Conservation (phyloP, 2,329 filamentous ascomycete genomes). For the Clonostachys rosea region DNA sequence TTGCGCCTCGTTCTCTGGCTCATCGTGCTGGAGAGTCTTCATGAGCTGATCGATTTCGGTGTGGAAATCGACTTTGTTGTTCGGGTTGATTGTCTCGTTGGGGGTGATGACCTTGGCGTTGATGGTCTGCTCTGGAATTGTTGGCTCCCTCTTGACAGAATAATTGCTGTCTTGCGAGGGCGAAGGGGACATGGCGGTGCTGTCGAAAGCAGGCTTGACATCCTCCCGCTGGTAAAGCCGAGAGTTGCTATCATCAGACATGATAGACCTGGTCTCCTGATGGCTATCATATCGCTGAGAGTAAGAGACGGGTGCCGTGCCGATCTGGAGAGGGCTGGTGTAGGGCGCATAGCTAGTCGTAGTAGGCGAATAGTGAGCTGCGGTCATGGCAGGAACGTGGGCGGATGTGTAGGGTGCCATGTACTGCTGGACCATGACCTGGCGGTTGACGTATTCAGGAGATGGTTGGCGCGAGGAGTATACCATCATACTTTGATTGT, state of each 20-base stretch:
- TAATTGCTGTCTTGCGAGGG: too few species aligned
- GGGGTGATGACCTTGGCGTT: constrained; percentile 30
- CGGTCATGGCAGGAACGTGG: constrained; percentile 29
- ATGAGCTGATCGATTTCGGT: constrained; percentile 85
- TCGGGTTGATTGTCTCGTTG: constrained; percentile 40
- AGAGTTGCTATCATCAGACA: too few species aligned
- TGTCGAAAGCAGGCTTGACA: too few species aligned
- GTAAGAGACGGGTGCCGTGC: constrained; percentile 10
- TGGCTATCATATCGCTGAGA: too few species aligned
- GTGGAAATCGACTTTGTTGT: constrained; percentile 59
- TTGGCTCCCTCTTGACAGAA: too few species aligned
- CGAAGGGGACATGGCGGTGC: too few species aligned
- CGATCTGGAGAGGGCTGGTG: constrained; percentile 25
- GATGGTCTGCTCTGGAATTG: constrained; percentile 9
- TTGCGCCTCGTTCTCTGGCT: constrained; percentile 16
- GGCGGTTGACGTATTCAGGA: constrained; percentile 32
- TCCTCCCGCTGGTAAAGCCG: too few species aligned
- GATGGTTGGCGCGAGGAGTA: constrained; percentile 39
- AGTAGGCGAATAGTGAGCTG: constrained; percentile 34
- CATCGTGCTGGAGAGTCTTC: constrained; percentile 76
- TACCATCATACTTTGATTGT: constrained; percentile 36
- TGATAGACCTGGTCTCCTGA: too few species aligned
- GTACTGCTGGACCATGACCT: constrained; percentile 40
- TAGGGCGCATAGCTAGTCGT: constrained; percentile 40
- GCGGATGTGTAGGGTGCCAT: constrained; percentile 37